Conservation (phyloP, 306 rosid species). For the Glycine latifolia region DNA sequence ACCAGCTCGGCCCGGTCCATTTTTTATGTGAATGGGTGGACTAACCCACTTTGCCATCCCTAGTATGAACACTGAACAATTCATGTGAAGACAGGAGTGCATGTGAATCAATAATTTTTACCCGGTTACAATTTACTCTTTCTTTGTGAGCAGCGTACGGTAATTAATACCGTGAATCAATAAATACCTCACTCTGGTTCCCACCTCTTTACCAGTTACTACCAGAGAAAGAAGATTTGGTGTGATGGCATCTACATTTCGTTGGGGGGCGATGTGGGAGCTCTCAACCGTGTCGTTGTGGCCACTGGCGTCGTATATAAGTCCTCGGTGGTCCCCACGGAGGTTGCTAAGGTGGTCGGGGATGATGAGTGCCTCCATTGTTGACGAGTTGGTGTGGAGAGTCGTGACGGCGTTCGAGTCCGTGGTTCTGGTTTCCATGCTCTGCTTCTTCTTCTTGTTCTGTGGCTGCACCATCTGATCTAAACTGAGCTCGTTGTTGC, state of each 20-base stretch:
- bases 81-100: no score
- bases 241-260: slow-evolving; percentile 50
- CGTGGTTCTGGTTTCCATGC: slow-evolving; percentile 75
- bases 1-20: no score
- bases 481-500: no score
- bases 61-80: no score
- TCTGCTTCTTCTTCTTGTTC: slow-evolving; percentile 85
- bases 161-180: neutral
- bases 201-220: no score
- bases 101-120: neutral
- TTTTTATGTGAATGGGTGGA: no score
- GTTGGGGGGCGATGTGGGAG: slow-evolving; percentile 39
- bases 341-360: slow-evolving; percentile 60
- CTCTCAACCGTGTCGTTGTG: slow-evolving; percentile 47
- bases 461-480: slow-evolving; percentile 77
- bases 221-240: no score
- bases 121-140: neutral
- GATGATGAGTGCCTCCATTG: slow-evolving; percentile 53
- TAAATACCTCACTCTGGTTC: neutral
- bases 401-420: slow-evolving; percentile 80
- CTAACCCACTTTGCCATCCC: no score
- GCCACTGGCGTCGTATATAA: slow-evolving; percentile 15
- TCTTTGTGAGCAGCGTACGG: no score
- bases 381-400: slow-evolving; percentile 81
- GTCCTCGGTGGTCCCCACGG: slow-evolving; percentile 39